Evolutionary conservation across 108 stramenopile species (phyloP), one percentile per base, ranked within the genome.

Genomic region (Conticribra guillardii): DNA sequence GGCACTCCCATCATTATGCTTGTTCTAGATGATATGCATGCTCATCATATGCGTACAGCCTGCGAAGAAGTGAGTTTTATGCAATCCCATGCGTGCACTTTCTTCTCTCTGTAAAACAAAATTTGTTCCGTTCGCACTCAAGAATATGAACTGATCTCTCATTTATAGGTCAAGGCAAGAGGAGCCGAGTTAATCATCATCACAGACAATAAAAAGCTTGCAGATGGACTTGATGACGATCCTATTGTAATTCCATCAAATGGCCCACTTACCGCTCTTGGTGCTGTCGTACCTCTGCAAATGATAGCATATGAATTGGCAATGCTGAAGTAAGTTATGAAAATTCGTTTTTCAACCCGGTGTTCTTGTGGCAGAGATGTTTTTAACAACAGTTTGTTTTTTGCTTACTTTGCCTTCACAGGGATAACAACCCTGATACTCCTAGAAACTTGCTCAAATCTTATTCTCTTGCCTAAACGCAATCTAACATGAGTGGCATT

Each of bases 251-350:
- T 93, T 50, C 92, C 92, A 19, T 78, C 76, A 27, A 91, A 91
- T 52, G 91, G 89, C 41, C 84, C 76, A 21, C 71, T 93, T 30
- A 90, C 92, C 4, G 90, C 92, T 5, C 74, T 94, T 17, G 79
- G 90, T 16, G 84, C 89, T 8, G 75, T 87, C 15, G 69, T 94
- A 1, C 93, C 93, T 2, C 76, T 95, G 47, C 89, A 95, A 71
- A 67, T 96, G 60, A 80, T 96, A 55, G 89, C 92, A 4, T 96
- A 96, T 71, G 93, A 96, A 81, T 71, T 96, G 19, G 90, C 93
- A 0, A 80, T 91, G 53, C 48, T 92, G 17, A 67, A 80, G 57
- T 79, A 48, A 73, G 78, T 67, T 15, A 0, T 14, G 18, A 1
- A n/a, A 0, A 21, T 3, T 41, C 0, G 1, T 45, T 64, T 32